Conservation (phyloP, 1,284 basidiomycete species). For the Boletus chippewaensis region DNA sequence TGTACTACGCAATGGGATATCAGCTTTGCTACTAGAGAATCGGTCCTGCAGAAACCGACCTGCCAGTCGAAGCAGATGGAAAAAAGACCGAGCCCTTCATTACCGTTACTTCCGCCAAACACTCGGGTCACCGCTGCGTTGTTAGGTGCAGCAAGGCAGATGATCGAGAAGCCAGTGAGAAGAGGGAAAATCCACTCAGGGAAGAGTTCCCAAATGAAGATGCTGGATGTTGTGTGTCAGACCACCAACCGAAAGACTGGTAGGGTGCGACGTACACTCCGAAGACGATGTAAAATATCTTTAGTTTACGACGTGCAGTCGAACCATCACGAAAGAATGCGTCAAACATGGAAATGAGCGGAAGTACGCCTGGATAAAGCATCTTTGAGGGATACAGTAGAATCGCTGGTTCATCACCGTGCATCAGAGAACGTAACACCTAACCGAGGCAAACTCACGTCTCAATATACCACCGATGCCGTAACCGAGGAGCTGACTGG, state of each 20-base stretch:
- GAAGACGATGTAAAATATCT: slow-evolving; percentile 48
- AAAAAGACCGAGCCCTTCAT: slow-evolving; percentile 46
- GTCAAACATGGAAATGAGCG: slow-evolving; percentile 52
- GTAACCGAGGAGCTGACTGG: slow-evolving; percentile 55
- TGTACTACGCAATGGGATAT: slow-evolving; percentile 33
- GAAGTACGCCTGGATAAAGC: slow-evolving; percentile 49
- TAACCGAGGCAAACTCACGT: slow-evolving; percentile 28
- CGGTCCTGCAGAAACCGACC: background rate
- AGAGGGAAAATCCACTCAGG: slow-evolving; percentile 49
- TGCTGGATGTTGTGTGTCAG: slow-evolving; percentile 22
- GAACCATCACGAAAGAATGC: slow-evolving; percentile 46
- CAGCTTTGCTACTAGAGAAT: background rate
- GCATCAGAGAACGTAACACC: background rate
- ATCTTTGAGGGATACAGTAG: slow-evolving; percentile 65
- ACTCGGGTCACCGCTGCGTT: slow-evolving; percentile 45
- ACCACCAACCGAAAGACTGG: background rate
- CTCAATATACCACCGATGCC: slow-evolving; percentile 56
- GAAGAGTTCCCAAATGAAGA: slow-evolving; percentile 48
- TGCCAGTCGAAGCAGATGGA: slow-evolving; percentile 9
- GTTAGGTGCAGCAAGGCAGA: slow-evolving; percentile 53
- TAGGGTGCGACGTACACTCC: slow-evolving; percentile 25
- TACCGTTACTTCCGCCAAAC: slow-evolving; percentile 57
- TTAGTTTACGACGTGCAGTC: slow-evolving; percentile 39
- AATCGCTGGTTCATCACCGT: slow-evolving; percentile 29
- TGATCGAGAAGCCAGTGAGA: slow-evolving; percentile 47